phyloP scores from a whole-genome alignment of 2,329 filamentous ascomycete species.

The Cordyceps fumosorosea region DNA sequence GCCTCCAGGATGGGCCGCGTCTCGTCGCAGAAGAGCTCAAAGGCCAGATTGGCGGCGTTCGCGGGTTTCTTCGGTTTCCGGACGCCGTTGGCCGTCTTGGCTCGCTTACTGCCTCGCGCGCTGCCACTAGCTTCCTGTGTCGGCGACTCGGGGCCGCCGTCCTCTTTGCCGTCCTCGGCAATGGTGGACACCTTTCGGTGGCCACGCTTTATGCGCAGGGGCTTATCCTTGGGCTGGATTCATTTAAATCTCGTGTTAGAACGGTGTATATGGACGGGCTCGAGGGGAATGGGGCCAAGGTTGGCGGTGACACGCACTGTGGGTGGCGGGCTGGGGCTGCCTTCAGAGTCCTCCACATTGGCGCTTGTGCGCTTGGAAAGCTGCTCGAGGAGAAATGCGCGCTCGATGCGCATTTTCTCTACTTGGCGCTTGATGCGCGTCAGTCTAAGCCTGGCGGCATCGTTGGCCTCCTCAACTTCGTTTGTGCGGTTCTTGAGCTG shows the following conservation, averaged over 20 bases:
- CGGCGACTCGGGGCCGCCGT: conserved; percentile 15
- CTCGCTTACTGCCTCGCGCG: conserved; percentile 10
- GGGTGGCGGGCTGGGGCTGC: conserved; percentile 71
- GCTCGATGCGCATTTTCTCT: conserved; percentile 84
- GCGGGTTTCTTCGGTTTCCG: conserved; percentile 37
- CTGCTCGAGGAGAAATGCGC: conserved; percentile 68
- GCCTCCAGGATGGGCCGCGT: conserved; percentile 37
- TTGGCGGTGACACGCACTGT: conserved; percentile 48
- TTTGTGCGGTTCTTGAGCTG: conserved; percentile 85
- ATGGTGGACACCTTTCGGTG: conserved; percentile 55
- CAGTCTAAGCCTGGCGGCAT: conserved; percentile 72
- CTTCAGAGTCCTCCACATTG: conserved; percentile 71
- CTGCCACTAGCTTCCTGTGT: not conserved
- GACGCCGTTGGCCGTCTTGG: conserved; percentile 37
- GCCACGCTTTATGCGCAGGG: conserved; percentile 65
- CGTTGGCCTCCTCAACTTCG: conserved; percentile 89
- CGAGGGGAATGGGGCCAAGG: not conserved
- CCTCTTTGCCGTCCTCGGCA: conserved; percentile 32
- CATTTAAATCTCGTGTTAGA: conserved; percentile 10
- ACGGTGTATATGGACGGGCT: not conserved
- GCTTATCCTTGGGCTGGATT: conserved; percentile 68
- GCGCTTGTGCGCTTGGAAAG: conserved; percentile 67
- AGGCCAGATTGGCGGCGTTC: conserved; percentile 33
- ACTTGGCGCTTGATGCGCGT: conserved; percentile 75
- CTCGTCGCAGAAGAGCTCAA: conserved; percentile 50